These are phyloP conservation scores for Malassezia sympodialis DNA, from an alignment of 1,284 basidiomycete genomes.

Conservation along the genomic window DNA sequence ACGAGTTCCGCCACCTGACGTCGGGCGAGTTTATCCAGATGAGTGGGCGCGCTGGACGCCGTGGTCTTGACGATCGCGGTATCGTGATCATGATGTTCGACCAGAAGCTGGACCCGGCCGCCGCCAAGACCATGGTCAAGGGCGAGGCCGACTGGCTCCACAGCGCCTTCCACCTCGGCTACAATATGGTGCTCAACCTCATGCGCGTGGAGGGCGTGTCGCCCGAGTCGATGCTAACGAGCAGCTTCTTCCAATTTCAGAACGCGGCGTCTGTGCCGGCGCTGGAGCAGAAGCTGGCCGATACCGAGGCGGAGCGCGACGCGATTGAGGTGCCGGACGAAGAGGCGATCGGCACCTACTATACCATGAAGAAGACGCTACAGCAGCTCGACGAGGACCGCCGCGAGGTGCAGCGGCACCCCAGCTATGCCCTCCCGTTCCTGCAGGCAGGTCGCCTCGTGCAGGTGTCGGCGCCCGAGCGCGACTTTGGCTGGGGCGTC, in stretches of 20 bases:
- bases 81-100: conserved; percentile 99
- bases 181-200: conserved; percentile 97
- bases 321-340: conserved; percentile 71
- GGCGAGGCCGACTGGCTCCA: conserved; percentile 94
- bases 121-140: conserved; percentile 95
- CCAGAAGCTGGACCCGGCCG: conserved; percentile 84
- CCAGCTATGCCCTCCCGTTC: conserved; percentile 84
- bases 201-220: conserved; percentile 98
- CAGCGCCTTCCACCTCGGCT: conserved; percentile 96
- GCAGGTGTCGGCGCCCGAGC: conserved; percentile 70
- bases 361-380: conserved; percentile 78
- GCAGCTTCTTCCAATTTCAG: conserved; percentile 98
- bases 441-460: conserved; percentile 83
- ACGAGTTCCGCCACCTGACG: conserved; percentile 74
- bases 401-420: conserved; percentile 83
- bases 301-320: conserved; percentile 63
- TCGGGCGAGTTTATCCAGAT: conserved; percentile 57
- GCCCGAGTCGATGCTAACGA: conserved; percentile 94
- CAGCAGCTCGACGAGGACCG: conserved; percentile 78
- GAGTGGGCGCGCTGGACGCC: conserved; percentile 93
- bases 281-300: conserved; percentile 71
- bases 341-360: conserved; percentile 74
- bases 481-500: conserved; percentile 93
- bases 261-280: conserved; percentile 78
- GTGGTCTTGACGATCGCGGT: conserved; percentile 94